Evolutionary conservation across 2,329 filamentous ascomycete species (phyloP).

Genomic region (Daldinia sp.): DNA sequence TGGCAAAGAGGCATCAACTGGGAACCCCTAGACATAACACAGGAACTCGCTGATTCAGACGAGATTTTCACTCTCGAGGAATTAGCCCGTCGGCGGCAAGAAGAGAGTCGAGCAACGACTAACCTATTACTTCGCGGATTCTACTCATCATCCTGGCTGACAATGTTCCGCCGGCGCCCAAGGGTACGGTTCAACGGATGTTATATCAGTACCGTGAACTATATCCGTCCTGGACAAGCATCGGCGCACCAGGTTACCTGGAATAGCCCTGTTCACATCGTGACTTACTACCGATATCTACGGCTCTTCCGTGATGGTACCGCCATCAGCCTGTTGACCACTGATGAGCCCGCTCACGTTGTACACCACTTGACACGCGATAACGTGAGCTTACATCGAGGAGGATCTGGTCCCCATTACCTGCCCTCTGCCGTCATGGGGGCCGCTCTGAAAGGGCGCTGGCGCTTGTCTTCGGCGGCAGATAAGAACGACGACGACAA

Average conservation of each 20-base stretch:
- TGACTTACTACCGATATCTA: slow-evolving; percentile 97
- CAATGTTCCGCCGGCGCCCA: slow-evolving; percentile 84
- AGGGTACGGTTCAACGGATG: slow-evolving; percentile 93
- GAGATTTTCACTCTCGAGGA: slow-evolving; percentile 56
- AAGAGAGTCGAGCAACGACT: slow-evolving; percentile 55
- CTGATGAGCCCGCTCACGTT: slow-evolving; percentile 84
- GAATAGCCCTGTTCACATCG: slow-evolving; percentile 88
- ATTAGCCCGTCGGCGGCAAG: slow-evolving; percentile 51
- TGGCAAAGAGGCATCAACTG: slow-evolving; percentile 74
- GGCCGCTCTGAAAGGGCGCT: slow-evolving; percentile 71
- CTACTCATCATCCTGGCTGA: slow-evolving; percentile 68
- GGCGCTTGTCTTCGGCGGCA: slow-evolving; percentile 58
- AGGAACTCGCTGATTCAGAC: slow-evolving; percentile 45
- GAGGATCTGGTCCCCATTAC: slow-evolving; percentile 55
- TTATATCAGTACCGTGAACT: slow-evolving; percentile 98
- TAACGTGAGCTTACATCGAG: slow-evolving; percentile 66
- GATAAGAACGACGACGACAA: slow-evolving; percentile 43
- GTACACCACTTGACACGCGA: slow-evolving; percentile 85
- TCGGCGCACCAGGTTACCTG: slow-evolving; percentile 79
- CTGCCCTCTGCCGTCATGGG: slow-evolving; percentile 71
- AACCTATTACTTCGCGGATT: slow-evolving; percentile 57
- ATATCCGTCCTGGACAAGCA: slow-evolving; percentile 83
- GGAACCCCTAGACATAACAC: slow-evolving; percentile 60
- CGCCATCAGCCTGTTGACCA: slow-evolving; percentile 83
- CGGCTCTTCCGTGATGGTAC: slow-evolving; percentile 94